phyloP scores from a whole-genome alignment of 805 yeast genomes.

The Metschnikowia koreensis region DNA sequence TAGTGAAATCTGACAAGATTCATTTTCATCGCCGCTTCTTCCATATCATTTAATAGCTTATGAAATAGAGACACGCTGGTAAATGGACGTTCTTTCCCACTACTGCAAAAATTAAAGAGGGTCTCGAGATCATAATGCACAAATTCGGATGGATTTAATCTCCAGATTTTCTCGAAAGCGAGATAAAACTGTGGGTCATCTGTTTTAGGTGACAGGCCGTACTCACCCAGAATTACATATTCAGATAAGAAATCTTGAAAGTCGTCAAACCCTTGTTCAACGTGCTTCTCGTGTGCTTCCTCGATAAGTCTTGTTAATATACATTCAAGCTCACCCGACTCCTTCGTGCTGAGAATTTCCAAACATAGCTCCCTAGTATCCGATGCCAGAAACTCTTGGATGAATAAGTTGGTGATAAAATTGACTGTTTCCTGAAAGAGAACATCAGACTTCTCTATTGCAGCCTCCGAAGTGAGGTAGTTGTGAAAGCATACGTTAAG shows the following conservation, averaged over 20 bases:
- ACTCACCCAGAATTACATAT: conserved; percentile 1
- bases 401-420: conserved; percentile 15
- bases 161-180: conserved; percentile 11
- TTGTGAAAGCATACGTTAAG: conserved; percentile 1
- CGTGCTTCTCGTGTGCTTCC: conserved; percentile 15
- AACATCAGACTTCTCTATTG: neutral
- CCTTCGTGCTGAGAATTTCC: conserved; percentile 6
- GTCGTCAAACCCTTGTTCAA: conserved; percentile 14
- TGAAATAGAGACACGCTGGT: conserved; percentile 5
- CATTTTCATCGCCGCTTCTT: conserved; percentile 14
- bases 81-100: conserved; percentile 8
- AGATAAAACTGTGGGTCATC: conserved; percentile 11
- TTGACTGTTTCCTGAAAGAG: conserved; percentile 6
- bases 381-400: conserved; percentile 16
- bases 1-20: conserved; percentile 12
- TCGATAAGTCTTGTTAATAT: conserved; percentile 6
- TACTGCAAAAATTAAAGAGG: conserved; percentile 7
- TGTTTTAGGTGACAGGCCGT: neutral
- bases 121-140: conserved; percentile 8
- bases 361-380: conserved; percentile 12
- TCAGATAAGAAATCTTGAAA: conserved; percentile 17
- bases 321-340: conserved; percentile 8
- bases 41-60: conserved; percentile 6
- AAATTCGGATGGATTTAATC: conserved; percentile 10
- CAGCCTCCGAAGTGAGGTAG: neutral